phyloP scores from a whole-genome alignment of 768 basidiomycete species.

The Suillus variegatus region DNA sequence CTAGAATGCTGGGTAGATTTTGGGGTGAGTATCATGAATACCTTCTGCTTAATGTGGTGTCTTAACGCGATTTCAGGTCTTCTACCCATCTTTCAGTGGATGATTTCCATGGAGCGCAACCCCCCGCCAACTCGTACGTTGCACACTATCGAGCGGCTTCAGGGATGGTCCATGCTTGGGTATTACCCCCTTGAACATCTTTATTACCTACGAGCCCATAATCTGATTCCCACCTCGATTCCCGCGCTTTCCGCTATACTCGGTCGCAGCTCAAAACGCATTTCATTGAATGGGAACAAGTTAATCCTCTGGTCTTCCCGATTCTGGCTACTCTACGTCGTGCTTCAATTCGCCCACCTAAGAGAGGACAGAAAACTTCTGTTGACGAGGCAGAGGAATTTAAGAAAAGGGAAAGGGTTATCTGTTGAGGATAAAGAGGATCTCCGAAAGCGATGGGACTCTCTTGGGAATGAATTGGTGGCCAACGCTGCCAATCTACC shows the following conservation, averaged over 20 bases:
- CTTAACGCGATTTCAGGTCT: slow-evolving; percentile 46
- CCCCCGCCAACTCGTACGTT: slow-evolving; percentile 70
- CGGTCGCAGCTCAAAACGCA: slow-evolving; percentile 40
- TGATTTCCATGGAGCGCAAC: slow-evolving; percentile 70
- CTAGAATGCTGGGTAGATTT: slow-evolving; percentile 73
- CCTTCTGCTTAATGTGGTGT: neutral
- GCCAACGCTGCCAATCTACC: slow-evolving; percentile 81
- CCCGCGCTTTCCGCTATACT: slow-evolving; percentile 46
- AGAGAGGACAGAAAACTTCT: slow-evolving; percentile 66
- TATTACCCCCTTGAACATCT: slow-evolving; percentile 83
- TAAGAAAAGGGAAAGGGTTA: slow-evolving; percentile 60
- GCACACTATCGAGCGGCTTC: slow-evolving; percentile 76
- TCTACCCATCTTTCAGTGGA: slow-evolving; percentile 80
- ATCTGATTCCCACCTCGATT: slow-evolving; percentile 58
- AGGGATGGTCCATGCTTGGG: slow-evolving; percentile 71
- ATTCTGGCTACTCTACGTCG: slow-evolving; percentile 79
- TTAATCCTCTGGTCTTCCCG: slow-evolving; percentile 74
- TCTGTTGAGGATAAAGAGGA: slow-evolving; percentile 56
- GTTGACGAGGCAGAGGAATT: slow-evolving; percentile 49
- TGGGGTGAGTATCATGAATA: slow-evolving; percentile 59
- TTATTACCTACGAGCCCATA: slow-evolving; percentile 62
- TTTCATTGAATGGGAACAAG: slow-evolving; percentile 46
- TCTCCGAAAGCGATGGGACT: slow-evolving; percentile 59
- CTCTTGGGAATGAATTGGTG: slow-evolving; percentile 70
- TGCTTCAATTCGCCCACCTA: slow-evolving; percentile 76